Evolutionary conservation across 371 early-diverging fungal genomes (phyloP).

Genomic region (Rhizopus delemar): DNA sequence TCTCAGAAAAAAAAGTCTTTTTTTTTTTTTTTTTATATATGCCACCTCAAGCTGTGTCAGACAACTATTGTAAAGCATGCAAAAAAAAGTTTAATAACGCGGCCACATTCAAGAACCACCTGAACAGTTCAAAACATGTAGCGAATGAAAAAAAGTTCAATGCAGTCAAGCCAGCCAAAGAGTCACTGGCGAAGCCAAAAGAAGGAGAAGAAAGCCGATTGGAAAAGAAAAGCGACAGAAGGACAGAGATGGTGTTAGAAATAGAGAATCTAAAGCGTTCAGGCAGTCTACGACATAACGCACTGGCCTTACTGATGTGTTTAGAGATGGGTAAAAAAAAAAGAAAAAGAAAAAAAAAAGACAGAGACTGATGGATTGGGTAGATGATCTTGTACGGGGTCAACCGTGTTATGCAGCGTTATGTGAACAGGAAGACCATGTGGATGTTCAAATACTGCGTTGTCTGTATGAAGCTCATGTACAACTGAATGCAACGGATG

Average conservation of each 20-base stretch:
- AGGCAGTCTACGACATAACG: background rate
- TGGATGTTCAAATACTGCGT: background rate
- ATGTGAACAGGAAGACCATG: background rate
- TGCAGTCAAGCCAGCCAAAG: background rate
- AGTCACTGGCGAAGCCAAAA: background rate
- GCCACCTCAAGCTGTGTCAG: background rate
- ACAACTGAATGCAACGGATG: background rate
- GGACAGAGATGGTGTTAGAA: background rate
- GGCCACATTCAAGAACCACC: slow-evolving; percentile 37
- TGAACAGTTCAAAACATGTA: slow-evolving; percentile 51
- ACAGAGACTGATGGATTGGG: background rate
- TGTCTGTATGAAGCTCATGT: background rate
- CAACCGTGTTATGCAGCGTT: background rate
- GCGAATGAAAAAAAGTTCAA: slow-evolving; percentile 36
- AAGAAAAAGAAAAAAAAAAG: background rate
- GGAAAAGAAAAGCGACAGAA: slow-evolving; percentile 1
- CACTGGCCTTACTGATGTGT: background rate
- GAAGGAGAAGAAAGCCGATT: background rate
- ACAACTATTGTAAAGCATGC: slow-evolving; percentile 45
- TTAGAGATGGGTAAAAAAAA: background rate
- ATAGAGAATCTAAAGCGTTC: background rate
- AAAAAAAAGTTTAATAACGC: slow-evolving; percentile 49
- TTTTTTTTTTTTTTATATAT: slow-evolving; percentile 1
- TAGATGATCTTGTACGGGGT: slow-evolving; percentile 1
- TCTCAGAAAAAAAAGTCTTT: background rate